Percentiles rank a stretch among this genome's conserved stretches.
phyloP scores from a whole-genome alignment of 1,284 basidiomycete species.

The Pholiota adiposa region DNA sequence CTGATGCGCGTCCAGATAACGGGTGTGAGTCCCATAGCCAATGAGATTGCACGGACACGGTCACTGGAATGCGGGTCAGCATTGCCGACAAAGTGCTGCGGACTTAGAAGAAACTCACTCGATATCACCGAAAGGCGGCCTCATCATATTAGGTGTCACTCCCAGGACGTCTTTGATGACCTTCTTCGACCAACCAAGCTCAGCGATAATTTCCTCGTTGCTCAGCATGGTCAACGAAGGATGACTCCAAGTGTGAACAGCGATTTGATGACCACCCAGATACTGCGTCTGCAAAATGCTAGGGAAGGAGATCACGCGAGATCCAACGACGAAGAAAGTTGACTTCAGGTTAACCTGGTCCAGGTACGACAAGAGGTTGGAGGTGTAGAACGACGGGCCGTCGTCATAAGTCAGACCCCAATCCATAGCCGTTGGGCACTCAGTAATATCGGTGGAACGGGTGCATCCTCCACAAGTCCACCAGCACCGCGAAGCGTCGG shows the following conservation, averaged over 20 bases:
- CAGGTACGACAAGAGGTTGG: conserved; percentile 73
- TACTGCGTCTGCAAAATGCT: conserved; percentile 65
- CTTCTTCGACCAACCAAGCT: conserved; percentile 87
- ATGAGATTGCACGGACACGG: conserved; percentile 79
- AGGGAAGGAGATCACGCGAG: conserved; percentile 57
- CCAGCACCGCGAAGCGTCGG: conserved; percentile 71
- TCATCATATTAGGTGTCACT: conserved; percentile 68
- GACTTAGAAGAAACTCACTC: conserved; percentile 47
- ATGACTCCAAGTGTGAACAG: conserved; percentile 74
- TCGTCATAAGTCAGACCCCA: conserved; percentile 81
- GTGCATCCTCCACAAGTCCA: conserved; percentile 88
- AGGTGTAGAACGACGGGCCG: conserved; percentile 82
- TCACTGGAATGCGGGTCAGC: conserved; percentile 48
- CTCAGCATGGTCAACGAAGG: conserved; percentile 72
- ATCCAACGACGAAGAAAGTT: conserved; percentile 90
- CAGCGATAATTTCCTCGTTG: conserved; percentile 87
- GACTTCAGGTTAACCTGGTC: conserved; percentile 71
- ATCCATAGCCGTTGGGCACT: conserved; percentile 72
- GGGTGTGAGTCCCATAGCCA: conserved; percentile 68
- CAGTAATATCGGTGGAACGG: conserved; percentile 66
- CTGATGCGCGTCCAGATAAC: conserved; percentile 73
- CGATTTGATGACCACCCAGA: conserved; percentile 72
- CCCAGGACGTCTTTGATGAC: conserved; percentile 81
- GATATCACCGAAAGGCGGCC: conserved; percentile 72
- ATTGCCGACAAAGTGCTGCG: background rate